Percentiles rank a stretch among this genome's conserved stretches.
These are phyloP conservation scores for Alternaria conjuncta DNA, from an alignment of 2,329 filamentous ascomycete genomes.

Conservation along the genomic window DNA sequence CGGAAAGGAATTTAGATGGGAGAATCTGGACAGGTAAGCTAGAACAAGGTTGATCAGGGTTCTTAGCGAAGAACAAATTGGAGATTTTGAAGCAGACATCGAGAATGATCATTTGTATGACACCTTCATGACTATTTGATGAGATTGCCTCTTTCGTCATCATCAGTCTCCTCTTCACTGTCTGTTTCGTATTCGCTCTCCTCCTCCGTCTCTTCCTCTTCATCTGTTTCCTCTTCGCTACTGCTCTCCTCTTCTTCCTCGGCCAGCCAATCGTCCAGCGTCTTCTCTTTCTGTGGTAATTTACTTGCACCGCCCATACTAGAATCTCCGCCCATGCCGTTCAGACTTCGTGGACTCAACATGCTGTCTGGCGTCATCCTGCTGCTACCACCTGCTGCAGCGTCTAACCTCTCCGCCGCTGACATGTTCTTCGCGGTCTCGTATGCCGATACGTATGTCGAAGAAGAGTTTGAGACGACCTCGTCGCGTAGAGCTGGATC, in stretches of 20 bases:
- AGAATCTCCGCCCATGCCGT: conserved; percentile 52
- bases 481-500: conserved; percentile 74
- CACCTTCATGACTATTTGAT: conserved; percentile 29
- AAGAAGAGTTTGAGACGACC: conserved; percentile 30
- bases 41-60: no score
- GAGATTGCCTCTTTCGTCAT: conserved; percentile 35
- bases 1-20: no score
- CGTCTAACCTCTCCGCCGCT: conserved; percentile 70
- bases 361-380: conserved; percentile 46
- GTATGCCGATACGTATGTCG: conserved; percentile 39
- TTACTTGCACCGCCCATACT: conserved; percentile 18
- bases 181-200: conserved; percentile 69
- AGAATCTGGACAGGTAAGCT: no score
- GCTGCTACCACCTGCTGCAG: conserved; percentile 53
- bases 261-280: conserved; percentile 90
- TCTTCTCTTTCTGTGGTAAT: conserved; percentile 67
- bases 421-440: conserved; percentile 54
- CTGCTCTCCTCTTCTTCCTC: conserved; percentile 62
- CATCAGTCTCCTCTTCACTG: conserved; percentile 49
- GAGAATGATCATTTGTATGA: not conserved
- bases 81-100: no score
- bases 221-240: conserved; percentile 58
- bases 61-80: no score
- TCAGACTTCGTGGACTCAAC: conserved; percentile 53
- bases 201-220: conserved; percentile 55